Conservation (phyloP, 768 basidiomycete genomes). For the Rhizopogon vulgaris region DNA sequence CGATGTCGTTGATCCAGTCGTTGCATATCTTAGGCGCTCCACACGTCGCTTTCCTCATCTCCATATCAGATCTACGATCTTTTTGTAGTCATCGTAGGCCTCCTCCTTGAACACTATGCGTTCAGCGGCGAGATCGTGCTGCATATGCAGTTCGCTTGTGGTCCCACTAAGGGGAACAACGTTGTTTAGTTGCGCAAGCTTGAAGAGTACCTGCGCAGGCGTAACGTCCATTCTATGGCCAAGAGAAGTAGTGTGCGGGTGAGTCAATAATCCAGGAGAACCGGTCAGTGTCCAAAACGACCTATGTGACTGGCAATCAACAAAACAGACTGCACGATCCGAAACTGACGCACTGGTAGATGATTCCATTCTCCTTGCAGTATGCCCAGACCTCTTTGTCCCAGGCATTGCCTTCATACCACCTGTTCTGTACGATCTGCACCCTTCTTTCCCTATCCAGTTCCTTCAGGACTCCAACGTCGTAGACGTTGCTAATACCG, state of each 20-base stretch:
- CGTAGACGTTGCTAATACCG: slow-evolving; percentile 77
- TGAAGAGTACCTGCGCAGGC: slow-evolving; percentile 61
- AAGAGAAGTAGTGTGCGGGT: slow-evolving; percentile 39
- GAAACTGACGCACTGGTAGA: slow-evolving; percentile 56
- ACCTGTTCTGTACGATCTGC: slow-evolving; percentile 78
- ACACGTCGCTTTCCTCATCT: slow-evolving; percentile 7
- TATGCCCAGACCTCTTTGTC: slow-evolving; percentile 59
- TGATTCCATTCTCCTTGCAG: slow-evolving; percentile 55
- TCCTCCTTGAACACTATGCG: slow-evolving; percentile 29
- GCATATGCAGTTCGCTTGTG: slow-evolving; percentile 60
- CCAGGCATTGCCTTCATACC: slow-evolving; percentile 80
- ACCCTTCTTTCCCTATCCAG: slow-evolving; percentile 51
- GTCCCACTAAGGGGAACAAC: slow-evolving; percentile 77
- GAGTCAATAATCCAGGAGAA: slow-evolving; percentile 55
- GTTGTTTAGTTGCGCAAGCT: slow-evolving; percentile 57
- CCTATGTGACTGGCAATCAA: slow-evolving; percentile 29
- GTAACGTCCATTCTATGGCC: slow-evolving; percentile 46
- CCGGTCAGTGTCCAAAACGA: slow-evolving; percentile 87
- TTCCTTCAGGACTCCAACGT: slow-evolving; percentile 46
- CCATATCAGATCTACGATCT: slow-evolving; percentile 25
- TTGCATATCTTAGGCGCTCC: too few species aligned
- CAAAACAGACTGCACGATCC: background rate
- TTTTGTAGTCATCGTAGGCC: slow-evolving; percentile 18
- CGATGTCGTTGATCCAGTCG: background rate
- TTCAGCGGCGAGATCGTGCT: slow-evolving; percentile 49